Evolutionary conservation across 2,329 filamentous ascomycete species (phyloP).

Genomic region (Sporothrix pallida): DNA sequence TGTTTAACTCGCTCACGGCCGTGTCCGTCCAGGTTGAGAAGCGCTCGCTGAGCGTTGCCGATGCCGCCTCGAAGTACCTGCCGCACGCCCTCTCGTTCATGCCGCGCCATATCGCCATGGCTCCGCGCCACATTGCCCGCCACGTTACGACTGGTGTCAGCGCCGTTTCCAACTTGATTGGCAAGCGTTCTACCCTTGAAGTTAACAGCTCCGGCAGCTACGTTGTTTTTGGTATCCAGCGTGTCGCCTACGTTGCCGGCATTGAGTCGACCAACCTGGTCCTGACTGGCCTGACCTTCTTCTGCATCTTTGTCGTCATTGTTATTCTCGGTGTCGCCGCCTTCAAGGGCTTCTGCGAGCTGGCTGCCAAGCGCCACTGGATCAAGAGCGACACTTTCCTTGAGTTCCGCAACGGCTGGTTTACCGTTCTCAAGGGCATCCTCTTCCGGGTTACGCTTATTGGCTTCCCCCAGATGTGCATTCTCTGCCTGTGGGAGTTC

Average conservation of each 20-base stretch:
- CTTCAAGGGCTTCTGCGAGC: conserved; percentile 78
- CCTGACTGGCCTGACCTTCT: conserved; percentile 82
- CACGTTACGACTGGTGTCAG: conserved; percentile 37
- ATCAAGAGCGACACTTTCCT: conserved; percentile 75
- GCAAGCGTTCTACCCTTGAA: conserved; percentile 61
- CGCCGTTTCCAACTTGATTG: conserved; percentile 42
- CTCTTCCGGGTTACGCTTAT: conserved; percentile 83
- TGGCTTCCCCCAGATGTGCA: conserved; percentile 82
- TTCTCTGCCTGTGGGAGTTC: conserved; percentile 85
- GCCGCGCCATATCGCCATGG: conserved; percentile 51
- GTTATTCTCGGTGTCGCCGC: conserved; percentile 71
- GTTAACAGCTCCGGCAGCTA: conserved; percentile 51
- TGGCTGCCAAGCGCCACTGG: conserved; percentile 70
- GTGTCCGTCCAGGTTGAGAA: conserved; percentile 77
- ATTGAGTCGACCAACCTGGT: conserved; percentile 87
- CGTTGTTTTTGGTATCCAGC: conserved; percentile 74
- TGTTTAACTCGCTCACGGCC: conserved; percentile 71
- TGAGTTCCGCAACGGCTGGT: conserved; percentile 88
- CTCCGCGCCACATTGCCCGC: conserved; percentile 43
- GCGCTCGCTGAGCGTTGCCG: conserved; percentile 46
- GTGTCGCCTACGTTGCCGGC: conserved; percentile 78
- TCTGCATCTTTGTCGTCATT: conserved; percentile 75
- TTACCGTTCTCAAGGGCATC: conserved; percentile 83
- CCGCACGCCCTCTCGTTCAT: conserved; percentile 50
- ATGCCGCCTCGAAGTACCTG: conserved; percentile 43